Percentiles rank a stretch among this genome's conserved stretches.
Conservation (phyloP, 2,329 filamentous ascomycete species). For the Drechslerella dactyloides region DNA sequence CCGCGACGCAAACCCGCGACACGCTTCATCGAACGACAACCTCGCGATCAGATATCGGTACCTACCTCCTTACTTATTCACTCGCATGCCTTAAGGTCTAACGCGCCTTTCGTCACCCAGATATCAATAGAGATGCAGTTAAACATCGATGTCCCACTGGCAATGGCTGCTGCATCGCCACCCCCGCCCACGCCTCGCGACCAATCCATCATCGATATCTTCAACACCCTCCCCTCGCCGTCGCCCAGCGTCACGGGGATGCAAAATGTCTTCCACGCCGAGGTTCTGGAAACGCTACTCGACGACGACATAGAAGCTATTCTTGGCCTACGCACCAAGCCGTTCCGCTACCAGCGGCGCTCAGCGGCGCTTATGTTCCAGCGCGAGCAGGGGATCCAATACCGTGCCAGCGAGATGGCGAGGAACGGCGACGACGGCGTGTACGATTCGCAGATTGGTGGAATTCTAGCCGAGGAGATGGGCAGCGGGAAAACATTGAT, state of each 20-base stretch:
- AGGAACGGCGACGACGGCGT: conserved; percentile 67
- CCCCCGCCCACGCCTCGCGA: conserved; percentile 1
- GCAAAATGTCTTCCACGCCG: conserved; percentile 60
- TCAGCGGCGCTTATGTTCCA: conserved; percentile 85
- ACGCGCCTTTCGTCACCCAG: too few relatives aligned
- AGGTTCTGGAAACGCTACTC: conserved; percentile 64
- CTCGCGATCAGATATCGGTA: too few relatives aligned
- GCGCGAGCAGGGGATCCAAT: conserved; percentile 71
- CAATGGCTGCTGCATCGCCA: conserved; percentile 6
- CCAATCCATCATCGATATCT: conserved; percentile 64
- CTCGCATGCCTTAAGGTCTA: too few relatives aligned
- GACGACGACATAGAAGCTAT: conserved; percentile 59
- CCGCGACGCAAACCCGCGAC: background rate
- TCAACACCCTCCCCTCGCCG: conserved; percentile 76
- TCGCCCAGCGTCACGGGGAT: conserved; percentile 62
- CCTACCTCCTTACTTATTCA: too few relatives aligned
- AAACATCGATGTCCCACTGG: too few relatives aligned
- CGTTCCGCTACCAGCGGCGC: conserved; percentile 80
- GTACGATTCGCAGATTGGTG: conserved; percentile 72
- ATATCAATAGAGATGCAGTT: too few relatives aligned
- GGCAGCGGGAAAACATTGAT: conserved; percentile 86
- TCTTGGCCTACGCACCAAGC: conserved; percentile 67
- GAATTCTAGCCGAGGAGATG: conserved; percentile 82
- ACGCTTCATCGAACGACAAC: too few relatives aligned
- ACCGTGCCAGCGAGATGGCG: conserved; percentile 68